Percentiles rank a stretch among this genome's conserved stretches.
Conservation (phyloP, 495 filamentous ascomycete species). For the Eremomyces bilateralis region DNA sequence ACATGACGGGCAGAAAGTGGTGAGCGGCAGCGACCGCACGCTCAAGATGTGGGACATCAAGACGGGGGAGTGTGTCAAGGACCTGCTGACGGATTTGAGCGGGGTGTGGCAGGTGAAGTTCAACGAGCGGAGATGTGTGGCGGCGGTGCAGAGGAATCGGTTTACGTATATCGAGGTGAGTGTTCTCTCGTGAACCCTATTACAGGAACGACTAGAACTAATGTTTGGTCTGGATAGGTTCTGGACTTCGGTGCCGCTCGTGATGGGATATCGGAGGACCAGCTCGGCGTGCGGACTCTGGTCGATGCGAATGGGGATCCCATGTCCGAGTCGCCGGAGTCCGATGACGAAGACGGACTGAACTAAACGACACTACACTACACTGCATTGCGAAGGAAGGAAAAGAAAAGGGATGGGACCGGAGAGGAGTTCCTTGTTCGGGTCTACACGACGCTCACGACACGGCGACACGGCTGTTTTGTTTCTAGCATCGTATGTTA, state of each 20-base stretch:
- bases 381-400: too few species aligned
- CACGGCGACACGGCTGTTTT: too few species aligned
- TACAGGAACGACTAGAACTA: not conserved
- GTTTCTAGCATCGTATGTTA: too few species aligned
- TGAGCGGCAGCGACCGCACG: constrained; percentile 85
- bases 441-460: too few species aligned
- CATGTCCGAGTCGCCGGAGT: not conserved
- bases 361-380: too few species aligned
- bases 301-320: not conserved
- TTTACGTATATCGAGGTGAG: constrained; percentile 92
- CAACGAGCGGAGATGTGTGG: constrained; percentile 85
- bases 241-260: constrained; percentile 6
- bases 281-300: not conserved
- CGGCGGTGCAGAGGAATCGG: constrained; percentile 80
- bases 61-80: constrained; percentile 77
- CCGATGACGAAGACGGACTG: constrained; percentile 1
- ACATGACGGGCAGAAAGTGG: constrained; percentile 90
- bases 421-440: too few species aligned
- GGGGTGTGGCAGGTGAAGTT: constrained; percentile 99
- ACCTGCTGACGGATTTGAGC: constrained; percentile 85
- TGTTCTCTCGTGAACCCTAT: not conserved
- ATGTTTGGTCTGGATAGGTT: constrained; percentile 3
- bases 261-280: not conserved
- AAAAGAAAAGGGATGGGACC: too few species aligned
- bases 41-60: constrained; percentile 98